A percentile compares a stretch with the other conserved stretches of the same genome.
Conservation (phyloP, 2,329 filamentous ascomycete species). For the Fusarium staphyleae region DNA sequence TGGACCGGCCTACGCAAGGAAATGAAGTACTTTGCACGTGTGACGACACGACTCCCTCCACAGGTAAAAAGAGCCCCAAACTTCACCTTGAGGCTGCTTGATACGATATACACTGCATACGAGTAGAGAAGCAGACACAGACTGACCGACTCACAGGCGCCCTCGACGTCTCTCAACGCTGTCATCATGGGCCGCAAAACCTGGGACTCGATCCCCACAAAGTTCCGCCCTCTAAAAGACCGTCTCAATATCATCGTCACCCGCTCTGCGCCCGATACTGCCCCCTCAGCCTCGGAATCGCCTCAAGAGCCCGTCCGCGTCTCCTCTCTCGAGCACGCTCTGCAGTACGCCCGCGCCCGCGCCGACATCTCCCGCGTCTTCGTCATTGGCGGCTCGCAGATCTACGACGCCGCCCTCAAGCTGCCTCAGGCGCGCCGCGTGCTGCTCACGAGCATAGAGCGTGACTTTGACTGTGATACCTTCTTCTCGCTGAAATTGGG, state of each 20-base stretch:
- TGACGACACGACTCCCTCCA: constrained; percentile 73
- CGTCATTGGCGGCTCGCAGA: constrained; percentile 88
- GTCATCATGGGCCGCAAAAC: constrained; percentile 99
- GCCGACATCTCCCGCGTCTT: constrained; percentile 68
- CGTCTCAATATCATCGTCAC: constrained; percentile 85
- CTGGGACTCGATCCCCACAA: constrained; percentile 85
- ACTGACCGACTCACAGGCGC: constrained; percentile 33
- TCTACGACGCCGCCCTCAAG: constrained; percentile 77
- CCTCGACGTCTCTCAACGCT: constrained; percentile 63
- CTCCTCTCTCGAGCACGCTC: constrained; percentile 64
- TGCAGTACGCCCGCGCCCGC: constrained; percentile 55
- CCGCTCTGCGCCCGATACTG: constrained; percentile 51
- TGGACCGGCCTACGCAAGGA: constrained; percentile 90
- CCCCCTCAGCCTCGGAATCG: constrained; percentile 15
- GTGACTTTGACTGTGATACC: constrained; percentile 78
- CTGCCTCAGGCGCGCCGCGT: constrained; percentile 65
- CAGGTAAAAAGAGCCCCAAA: constrained; percentile 43
- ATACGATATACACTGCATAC: not conserved
- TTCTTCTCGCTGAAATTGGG: constrained; percentile 70
- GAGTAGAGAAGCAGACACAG: not conserved
- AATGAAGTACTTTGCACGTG: constrained; percentile 93
- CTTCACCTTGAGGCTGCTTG: not conserved
- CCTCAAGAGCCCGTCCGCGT: constrained; percentile 61
- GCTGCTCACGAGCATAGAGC: constrained; percentile 72
- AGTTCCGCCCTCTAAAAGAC: constrained; percentile 79